A percentile compares a stretch with the other conserved stretches of the same genome.
These are phyloP conservation scores for Nicotiana obtusifolia DNA, from an alignment of 257 asterid species.

Conservation along the genomic window DNA sequence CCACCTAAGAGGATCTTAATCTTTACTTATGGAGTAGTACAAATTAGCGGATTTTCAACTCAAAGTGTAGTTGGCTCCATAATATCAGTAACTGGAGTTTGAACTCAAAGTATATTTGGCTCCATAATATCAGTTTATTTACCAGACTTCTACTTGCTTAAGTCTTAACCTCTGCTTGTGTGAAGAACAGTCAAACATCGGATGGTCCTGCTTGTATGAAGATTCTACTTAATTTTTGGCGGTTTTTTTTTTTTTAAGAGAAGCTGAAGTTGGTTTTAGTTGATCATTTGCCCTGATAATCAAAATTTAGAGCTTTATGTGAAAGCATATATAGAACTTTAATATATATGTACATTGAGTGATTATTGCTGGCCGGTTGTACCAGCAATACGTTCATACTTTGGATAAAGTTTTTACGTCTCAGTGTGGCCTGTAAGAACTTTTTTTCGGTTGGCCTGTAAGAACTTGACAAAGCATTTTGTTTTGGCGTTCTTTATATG, in stretches of 20 bases:
- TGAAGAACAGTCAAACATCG: not conserved
- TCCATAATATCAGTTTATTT: no score
- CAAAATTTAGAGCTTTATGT: not conserved
- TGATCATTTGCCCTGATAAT: not conserved
- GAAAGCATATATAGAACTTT: not conserved
- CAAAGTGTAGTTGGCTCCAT: constrained; percentile 2
- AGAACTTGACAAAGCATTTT: not conserved
- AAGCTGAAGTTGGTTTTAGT: not conserved
- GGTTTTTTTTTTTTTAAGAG: not conserved
- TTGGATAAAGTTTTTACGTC: not conserved
- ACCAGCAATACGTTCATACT: not conserved
- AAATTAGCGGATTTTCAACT: not conserved
- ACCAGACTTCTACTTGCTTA: no score
- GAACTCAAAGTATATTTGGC: no score
- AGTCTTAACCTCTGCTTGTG: not conserved
- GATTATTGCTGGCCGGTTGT: not conserved
- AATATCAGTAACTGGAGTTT: not conserved
- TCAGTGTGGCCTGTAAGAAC: not conserved
- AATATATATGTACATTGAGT: not conserved
- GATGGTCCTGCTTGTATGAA: not conserved
- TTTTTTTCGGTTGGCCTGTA: not conserved
- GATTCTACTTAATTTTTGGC: not conserved
- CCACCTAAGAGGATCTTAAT: not conserved
- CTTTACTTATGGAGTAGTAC: not conserved
- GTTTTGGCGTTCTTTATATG: not conserved